Evolutionary conservation across 768 basidiomycete species (phyloP), one percentile per base, ranked within the genome.

Genomic region (Boletus rubroflammeus): DNA sequence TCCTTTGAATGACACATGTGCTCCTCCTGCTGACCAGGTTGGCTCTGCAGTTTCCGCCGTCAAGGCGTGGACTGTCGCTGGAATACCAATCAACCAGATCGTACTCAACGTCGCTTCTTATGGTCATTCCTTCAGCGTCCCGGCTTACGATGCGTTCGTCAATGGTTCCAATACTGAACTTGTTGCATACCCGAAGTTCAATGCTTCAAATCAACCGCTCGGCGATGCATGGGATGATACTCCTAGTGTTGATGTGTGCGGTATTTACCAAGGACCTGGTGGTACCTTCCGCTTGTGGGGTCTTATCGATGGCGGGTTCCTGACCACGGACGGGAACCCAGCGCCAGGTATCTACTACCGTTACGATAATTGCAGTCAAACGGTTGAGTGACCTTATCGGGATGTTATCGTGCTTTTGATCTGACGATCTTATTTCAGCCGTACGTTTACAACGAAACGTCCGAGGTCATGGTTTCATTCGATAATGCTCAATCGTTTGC

Each of bases 41-140:
- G 91, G 93, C 5, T 95, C 91, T 50, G 93, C 88, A 2, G 78
- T 80, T 29, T 83, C 83, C 3, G 84, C 88, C 11, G 78, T 97
- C 47, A 67, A 75, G 7, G 77, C 80, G 0, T 97, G 94, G 95
- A 80, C 74, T 2, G 62, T 67, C 2, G 92, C 93, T 38, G 89
- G 90, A 6, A 85, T 96, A 65, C 89, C 92, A 1, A 66, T 71
- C 19, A 3, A 58, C 54, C 68, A 86, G 72, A 88, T 95, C 54
- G 81, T 92, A 13, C 81, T 97, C 8, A 93, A 90, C 45, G 82
- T 95, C 2, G 81, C 92, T 9, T 71, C 85, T 4, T 95, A 92
- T 70, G 92, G 92, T 0, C 90, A 91, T 67, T 84, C 90, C 10
- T 94, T 77, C 74, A 58, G 54, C 11, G 76, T 81, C 36, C 63